These are phyloP conservation scores for Pyricularia grisea DNA, from an alignment of 2,329 filamentous ascomycete genomes.

Conservation along the genomic window DNA sequence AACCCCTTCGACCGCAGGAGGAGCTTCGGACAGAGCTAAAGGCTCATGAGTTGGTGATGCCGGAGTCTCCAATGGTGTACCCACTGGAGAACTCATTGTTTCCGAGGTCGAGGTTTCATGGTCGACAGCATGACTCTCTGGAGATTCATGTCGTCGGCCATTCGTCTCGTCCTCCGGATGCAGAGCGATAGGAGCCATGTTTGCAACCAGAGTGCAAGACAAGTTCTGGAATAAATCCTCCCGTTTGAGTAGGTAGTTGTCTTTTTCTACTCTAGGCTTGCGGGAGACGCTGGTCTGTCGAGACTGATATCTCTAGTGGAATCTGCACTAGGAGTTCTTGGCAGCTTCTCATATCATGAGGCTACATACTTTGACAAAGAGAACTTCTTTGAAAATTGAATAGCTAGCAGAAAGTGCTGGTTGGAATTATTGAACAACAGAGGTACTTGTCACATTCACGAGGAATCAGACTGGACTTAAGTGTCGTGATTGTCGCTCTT, in stretches of 20 bases:
- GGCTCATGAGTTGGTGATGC: neutral
- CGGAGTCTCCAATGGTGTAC: neutral
- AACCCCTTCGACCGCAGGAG: neutral
- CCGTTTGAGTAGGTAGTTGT: neutral
- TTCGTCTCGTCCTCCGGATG: neutral
- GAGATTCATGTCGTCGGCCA: neutral
- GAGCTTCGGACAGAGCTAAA: neutral
- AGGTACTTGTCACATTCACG: neutral
- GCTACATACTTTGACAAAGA: neutral
- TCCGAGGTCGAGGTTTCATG: neutral
- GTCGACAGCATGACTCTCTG: neutral
- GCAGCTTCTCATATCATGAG: neutral
- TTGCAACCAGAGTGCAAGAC: neutral
- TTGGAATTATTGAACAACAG: neutral
- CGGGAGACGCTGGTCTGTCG: neutral
- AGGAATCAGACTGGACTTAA: neutral
- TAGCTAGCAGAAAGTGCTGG: neutral
- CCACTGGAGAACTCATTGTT: neutral
- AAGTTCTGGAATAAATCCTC: neutral
- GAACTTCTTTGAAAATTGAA: neutral
- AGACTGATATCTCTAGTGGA: neutral
- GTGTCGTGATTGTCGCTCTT: neutral
- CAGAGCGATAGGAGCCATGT: neutral
- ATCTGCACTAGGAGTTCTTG: neutral
- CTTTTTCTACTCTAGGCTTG: too few relatives aligned